Evolutionary conservation across 139 green algal genomes (phyloP).

Genomic region (Raphidocelis subcapitata): DNA sequence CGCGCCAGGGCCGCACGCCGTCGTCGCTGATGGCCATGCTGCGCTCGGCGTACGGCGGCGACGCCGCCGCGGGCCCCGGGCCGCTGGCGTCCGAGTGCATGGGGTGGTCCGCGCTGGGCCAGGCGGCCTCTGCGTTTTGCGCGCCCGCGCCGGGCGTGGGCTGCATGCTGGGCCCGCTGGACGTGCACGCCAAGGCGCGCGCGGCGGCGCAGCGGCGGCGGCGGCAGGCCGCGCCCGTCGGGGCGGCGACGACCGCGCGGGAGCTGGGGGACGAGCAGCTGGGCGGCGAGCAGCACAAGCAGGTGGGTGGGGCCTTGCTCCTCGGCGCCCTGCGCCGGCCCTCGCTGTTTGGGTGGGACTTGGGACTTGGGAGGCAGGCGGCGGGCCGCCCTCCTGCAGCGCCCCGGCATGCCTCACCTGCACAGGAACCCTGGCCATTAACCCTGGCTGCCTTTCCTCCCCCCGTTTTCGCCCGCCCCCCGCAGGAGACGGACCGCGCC

Average conservation of each 20-base stretch:
- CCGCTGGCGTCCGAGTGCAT: background rate
- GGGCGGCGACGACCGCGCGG: constrained; percentile 28
- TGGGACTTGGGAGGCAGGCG: too few relatives aligned
- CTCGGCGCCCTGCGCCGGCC: too few relatives aligned
- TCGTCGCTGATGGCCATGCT: constrained; percentile 17
- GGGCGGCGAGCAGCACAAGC: constrained; percentile 16
- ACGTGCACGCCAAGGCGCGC: constrained; percentile 46
- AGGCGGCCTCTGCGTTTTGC: constrained; percentile 27
- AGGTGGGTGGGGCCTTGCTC: background rate
- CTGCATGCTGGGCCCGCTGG: constrained; percentile 49
- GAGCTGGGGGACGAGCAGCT: constrained; percentile 16
- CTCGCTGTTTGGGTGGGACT: too few relatives aligned
- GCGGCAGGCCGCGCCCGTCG: too few relatives aligned
- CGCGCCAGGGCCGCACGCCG: constrained; percentile 19
- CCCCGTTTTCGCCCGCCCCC: background rate
- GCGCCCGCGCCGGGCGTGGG: constrained; percentile 33
- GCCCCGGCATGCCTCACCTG: too few relatives aligned
- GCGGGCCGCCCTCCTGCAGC: too few relatives aligned
- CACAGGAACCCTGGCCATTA: too few relatives aligned
- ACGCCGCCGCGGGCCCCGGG: background rate
- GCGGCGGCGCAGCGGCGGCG: background rate
- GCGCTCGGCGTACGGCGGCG: too few relatives aligned
- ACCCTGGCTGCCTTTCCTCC: too few relatives aligned
- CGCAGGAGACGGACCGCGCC: constrained; percentile 72
- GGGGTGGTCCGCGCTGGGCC: constrained; percentile 47